Evolutionary conservation across 106 monocot species (phyloP).

Genomic region (Amphibolis antarctica): DNA sequence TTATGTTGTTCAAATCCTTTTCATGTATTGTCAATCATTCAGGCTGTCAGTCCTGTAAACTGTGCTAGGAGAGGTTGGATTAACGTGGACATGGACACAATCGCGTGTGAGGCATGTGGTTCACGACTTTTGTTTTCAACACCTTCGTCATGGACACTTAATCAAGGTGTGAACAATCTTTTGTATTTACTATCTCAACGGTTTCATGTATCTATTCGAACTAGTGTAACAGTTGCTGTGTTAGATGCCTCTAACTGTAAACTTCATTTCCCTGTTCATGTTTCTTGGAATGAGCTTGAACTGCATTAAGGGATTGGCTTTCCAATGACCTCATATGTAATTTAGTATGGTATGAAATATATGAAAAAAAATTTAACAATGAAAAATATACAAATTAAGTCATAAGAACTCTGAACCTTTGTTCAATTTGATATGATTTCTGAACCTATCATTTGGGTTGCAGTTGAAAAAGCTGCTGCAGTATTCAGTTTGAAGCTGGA

Average conservation of each 20-base stretch:
- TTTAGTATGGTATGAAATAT: too few species aligned
- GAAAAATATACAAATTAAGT: too few species aligned
- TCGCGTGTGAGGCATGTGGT: slow-evolving; percentile 89
- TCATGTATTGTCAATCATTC: not conserved
- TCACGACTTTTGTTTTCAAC: slow-evolving; percentile 80
- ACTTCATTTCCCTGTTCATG: too few species aligned
- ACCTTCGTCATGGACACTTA: slow-evolving; percentile 64
- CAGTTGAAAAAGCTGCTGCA: slow-evolving; percentile 96
- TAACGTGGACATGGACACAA: slow-evolving; percentile 76
- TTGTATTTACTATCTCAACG: not conserved
- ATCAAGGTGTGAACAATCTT: slow-evolving; percentile 52
- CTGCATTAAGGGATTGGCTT: too few species aligned
- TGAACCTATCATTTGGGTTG: slow-evolving; percentile 1
- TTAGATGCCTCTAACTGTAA: too few species aligned
- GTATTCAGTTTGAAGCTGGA: slow-evolving; percentile 95
- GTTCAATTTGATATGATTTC: not conserved
- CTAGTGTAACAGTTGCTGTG: too few species aligned
- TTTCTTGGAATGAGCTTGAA: too few species aligned
- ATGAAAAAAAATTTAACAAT: too few species aligned
- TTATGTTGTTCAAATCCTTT: too few species aligned
- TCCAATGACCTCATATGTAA: too few species aligned
- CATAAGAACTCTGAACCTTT: too few species aligned
- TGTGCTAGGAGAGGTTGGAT: slow-evolving; percentile 99
- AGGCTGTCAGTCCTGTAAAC: slow-evolving; percentile 70
- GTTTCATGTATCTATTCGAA: not conserved